Percentiles rank a stretch among this genome's conserved stretches.
phyloP scores from a whole-genome alignment of 768 basidiomycete genomes.

The Panaeolus cyanescens region DNA sequence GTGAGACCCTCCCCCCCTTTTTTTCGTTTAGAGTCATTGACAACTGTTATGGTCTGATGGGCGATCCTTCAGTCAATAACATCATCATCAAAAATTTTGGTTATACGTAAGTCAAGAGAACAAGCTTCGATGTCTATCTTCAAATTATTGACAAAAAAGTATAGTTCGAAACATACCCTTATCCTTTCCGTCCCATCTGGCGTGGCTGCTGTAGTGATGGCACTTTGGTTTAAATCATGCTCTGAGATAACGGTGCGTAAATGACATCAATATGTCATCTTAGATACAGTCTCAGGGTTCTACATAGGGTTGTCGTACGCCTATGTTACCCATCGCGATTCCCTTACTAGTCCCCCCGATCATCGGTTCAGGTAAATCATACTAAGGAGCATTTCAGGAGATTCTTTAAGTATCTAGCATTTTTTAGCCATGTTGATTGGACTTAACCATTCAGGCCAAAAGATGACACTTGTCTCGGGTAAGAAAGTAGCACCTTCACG shows the following conservation, averaged over 20 bases:
- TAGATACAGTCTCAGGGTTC: not conserved
- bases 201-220: constrained; percentile 46
- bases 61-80: constrained; percentile 52
- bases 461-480: constrained; percentile 61
- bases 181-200: constrained; percentile 62
- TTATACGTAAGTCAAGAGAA: constrained; percentile 47
- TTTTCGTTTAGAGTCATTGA: not conserved
- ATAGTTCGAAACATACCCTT: constrained; percentile 58
- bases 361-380: constrained; percentile 46
- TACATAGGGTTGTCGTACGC: constrained; percentile 51
- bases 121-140: not conserved
- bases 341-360: constrained; percentile 62
- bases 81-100: constrained; percentile 65
- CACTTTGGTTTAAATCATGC: constrained; percentile 61
- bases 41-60: not conserved
- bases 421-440: constrained; percentile 52
- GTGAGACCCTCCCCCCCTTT: constrained; percentile 38
- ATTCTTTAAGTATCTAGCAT: not conserved
- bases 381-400: not conserved
- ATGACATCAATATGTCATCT: not conserved
- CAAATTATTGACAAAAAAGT: not conserved
- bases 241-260: constrained; percentile 57
- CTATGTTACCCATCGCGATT: constrained; percentile 63
- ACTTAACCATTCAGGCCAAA: constrained; percentile 46
- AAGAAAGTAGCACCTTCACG: no score